Conservation (phyloP, 2,329 filamentous ascomycete species). For the Pezicula rhizophila region DNA sequence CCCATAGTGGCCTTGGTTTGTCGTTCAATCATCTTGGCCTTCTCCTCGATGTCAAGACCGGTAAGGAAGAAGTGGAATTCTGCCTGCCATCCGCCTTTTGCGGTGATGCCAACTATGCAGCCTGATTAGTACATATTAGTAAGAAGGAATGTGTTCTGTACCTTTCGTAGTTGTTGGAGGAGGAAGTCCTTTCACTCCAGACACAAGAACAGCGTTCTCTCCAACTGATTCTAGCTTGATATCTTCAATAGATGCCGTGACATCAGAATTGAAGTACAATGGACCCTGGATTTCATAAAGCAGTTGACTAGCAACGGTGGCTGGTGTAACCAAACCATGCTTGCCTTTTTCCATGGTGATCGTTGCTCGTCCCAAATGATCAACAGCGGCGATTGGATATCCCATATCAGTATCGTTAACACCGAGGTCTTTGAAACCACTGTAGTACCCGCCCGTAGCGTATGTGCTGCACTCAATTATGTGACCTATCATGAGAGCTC, state of each 20-base stretch:
- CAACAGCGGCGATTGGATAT: conserved; percentile 39
- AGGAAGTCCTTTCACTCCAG: conserved; percentile 34
- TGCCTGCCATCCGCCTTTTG: conserved; percentile 36
- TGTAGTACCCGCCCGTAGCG: conserved; percentile 9
- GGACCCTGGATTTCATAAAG: conserved; percentile 49
- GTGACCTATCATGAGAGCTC: conserved; percentile 25
- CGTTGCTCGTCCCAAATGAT: conserved; percentile 30
- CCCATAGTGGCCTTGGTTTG: conserved; percentile 28
- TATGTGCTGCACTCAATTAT: conserved; percentile 21
- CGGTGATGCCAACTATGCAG: conserved; percentile 32
- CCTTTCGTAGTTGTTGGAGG: conserved; percentile 30
- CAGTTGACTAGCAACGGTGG: conserved; percentile 45
- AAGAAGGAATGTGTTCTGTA: no score
- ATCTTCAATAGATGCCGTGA: conserved; percentile 44
- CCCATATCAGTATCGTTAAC: conserved; percentile 32
- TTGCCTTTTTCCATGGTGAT: conserved; percentile 37
- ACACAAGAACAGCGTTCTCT: conserved; percentile 41
- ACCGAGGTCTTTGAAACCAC: conserved; percentile 24
- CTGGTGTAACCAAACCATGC: conserved; percentile 35
- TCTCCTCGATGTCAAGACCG: conserved; percentile 35
- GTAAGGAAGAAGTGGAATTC: conserved; percentile 37
- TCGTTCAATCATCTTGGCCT: conserved; percentile 35
- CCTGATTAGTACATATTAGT: no score
- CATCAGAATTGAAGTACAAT: conserved; percentile 51
- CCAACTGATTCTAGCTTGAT: conserved; percentile 44